Evolutionary conservation across 2,329 filamentous ascomycete species (phyloP), one percentile per base, ranked within the genome.

Genomic region (Stagonosporopsis chrysanthemi): DNA sequence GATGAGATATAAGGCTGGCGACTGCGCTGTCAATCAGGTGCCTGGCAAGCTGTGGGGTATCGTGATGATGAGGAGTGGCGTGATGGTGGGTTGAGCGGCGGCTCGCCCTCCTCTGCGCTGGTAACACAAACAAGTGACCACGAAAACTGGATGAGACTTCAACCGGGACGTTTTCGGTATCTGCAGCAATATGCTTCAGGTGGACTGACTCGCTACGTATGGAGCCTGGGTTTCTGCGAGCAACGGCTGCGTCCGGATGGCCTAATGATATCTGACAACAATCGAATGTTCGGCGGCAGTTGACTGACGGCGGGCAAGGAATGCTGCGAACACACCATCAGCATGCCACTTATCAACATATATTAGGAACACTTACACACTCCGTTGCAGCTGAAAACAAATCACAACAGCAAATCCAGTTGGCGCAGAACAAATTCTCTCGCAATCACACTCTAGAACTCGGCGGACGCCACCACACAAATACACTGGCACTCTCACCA

Each of bases 11-110:
- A 52, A 45, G 42, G 43, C 41, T 49, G 46, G 58, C 26, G 19
- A 44, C 38, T 40, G 24, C n/a, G 49, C 49, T 46, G 47, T 33
- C 55, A 42, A 51, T 58, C 58, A 58, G 51, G 54, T 56, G 54
- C 15, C 22, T 51, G 36, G 46, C 24, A 6, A 17, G 52, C 53
- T 61, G 56, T 64, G 58, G 59, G 41, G 58, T 64, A 63, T 60
- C 59, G 58, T 66, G 60, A 58, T 60, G 54, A 36, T 47, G 56
- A 50, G 17, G 61, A 61, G 67, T 73, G 70, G 68, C 68, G 70
- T 73, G 70, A 73, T 69, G 61, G 54, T 71, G 63, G 66, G 64
- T 61, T 71, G 69, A 72, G 55, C 53, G 9, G 26, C n/a, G 5
- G 19, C 22, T 35, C 29, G 31, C 36, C 19, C 39, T 33, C 48